Evolutionary conservation across 2,329 filamentous ascomycete species (phyloP), one percentile per base, ranked within the genome.

Genomic region (Fusarium tupiense): DNA sequence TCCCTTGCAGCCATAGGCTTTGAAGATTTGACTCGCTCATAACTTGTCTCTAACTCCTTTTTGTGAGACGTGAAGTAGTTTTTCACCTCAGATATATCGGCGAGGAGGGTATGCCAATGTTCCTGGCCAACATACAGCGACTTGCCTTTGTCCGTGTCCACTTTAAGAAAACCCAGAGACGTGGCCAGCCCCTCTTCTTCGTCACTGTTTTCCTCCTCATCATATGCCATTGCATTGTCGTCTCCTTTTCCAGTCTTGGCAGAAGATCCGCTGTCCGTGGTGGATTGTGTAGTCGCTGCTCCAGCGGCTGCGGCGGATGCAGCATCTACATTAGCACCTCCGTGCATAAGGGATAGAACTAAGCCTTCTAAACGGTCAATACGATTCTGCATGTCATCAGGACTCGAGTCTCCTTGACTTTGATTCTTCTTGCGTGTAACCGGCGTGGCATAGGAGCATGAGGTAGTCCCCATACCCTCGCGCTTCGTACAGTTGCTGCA

Each of bases 341-440:
- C 95, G 80, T 96, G 96, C 96, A 98, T 98, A 80, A 98, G 84
- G 35, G 94, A 97, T 74, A 98, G 85, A 70, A 98, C 96, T 82
- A 98, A 86, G 77, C 94, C 93, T 88, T 98, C 96, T 75, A 98
- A 88, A 78, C 96, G 91, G 86, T 98, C 95, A 85, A 98, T 98
- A 82, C 96, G 93, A 81, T 97, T 97, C 85, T 98, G 96, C 96
- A 98, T 98, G 83, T 98, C 96, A 88, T 98, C 95, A 57, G 96
- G 94, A 77, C 83, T 91, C 62, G 88, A 84, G 77, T 88, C 83
- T 69, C 82, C 88, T 87, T 84, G 90, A 84, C 84, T 89, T 82
- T 92, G 89, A 79, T 86, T 91, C 87, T 94, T 97, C 84, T 94
- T 96, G 77, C 94, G 90, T 60, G 85, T 86, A 38, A 86, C 83